Evolutionary conservation across 768 basidiomycete genomes (phyloP), one percentile per base, ranked within the genome.

Genomic region (Clavulina sp.): DNA sequence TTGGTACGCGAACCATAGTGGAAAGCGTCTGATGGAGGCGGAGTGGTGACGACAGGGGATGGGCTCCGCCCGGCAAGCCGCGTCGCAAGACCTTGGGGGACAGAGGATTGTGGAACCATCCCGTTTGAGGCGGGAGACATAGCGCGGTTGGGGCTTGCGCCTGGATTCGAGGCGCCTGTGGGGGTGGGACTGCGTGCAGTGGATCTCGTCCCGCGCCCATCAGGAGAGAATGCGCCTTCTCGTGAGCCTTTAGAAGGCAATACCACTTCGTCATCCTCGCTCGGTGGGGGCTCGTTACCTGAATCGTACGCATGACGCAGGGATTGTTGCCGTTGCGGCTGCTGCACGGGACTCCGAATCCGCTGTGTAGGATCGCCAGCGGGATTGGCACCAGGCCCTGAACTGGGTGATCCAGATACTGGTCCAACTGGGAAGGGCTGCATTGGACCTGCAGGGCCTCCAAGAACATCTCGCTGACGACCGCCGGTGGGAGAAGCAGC

Each of bases 11-110:
- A 31, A 28, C 61, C 61, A 50, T 65, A 65, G 59, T 80, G 75
- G 59, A 80, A 80, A 2, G 73, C 76, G 55, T 84, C 80, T 16
- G 72, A 60, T 0, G 82, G 80, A 5, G 76, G 73, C 51, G 40
- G 66, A 66, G 49, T 75, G 69, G 51, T 77, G 1, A 77, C 67
- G 19, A 71, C 65, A 28, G 76, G 76, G 3, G 78, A 81, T 21
- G 74, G 72, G 54, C 74, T 76, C 32, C 80, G 70, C 6, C 71
- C 70, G 21, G 67, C 62, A 4, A 71, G 59, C 1, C 74, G 71
- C 54, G 74, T 78, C 50, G 73, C 66, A 21, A 59, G 66, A 68
- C 78, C 36, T 13, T 23, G 9, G 2, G 9, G 9, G 18, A 26
- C 13, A 13, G 48, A 7, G 26, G 48, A 49, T 26, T 49, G 48